A percentile compares a stretch with the other conserved stretches of the same genome.
Evolutionary conservation across 495 filamentous ascomycete genomes (phyloP).

Genomic region (Hyaloscypha bicolor): DNA sequence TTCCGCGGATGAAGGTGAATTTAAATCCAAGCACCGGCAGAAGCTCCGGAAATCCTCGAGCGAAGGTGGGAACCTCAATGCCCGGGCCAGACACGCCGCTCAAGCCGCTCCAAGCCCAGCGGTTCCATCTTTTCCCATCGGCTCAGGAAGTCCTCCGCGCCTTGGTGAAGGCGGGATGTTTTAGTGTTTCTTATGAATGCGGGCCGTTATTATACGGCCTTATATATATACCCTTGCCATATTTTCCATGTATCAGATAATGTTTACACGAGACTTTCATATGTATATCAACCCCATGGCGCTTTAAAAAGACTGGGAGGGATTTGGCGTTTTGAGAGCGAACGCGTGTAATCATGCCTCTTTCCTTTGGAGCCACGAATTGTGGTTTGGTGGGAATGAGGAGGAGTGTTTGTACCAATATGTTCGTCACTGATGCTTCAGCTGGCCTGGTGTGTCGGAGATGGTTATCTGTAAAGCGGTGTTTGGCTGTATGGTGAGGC

Average conservation of each 20-base stretch:
- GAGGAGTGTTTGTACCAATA: constrained; percentile 8
- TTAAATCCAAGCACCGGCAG: constrained; percentile 19
- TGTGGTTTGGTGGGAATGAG: neutral
- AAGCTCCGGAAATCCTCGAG: constrained; percentile 33
- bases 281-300: constrained; percentile 27
- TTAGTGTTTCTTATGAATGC: constrained; percentile 19
- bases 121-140: constrained; percentile 24
- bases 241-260: constrained; percentile 22
- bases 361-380: neutral
- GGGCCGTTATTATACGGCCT: neutral
- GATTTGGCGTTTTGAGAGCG: constrained; percentile 22
- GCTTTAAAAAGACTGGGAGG: constrained; percentile 29
- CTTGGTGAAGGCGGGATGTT: constrained; percentile 33
- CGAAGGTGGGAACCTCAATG: constrained; percentile 35
- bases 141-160: constrained; percentile 19
- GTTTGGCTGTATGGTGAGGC: neutral
- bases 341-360: constrained; percentile 15
- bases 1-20: constrained; percentile 30
- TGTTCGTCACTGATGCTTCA: constrained; percentile 20
- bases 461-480: constrained; percentile 2
- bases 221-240: constrained; percentile 25
- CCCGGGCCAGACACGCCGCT: constrained; percentile 28
- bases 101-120: constrained; percentile 31
- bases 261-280: constrained; percentile 31
- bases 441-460: constrained; percentile 14